Evolutionary conservation across 1,284 basidiomycete species (phyloP), one percentile per base, ranked within the genome.

Genomic region (Leccinum angustisporum): DNA sequence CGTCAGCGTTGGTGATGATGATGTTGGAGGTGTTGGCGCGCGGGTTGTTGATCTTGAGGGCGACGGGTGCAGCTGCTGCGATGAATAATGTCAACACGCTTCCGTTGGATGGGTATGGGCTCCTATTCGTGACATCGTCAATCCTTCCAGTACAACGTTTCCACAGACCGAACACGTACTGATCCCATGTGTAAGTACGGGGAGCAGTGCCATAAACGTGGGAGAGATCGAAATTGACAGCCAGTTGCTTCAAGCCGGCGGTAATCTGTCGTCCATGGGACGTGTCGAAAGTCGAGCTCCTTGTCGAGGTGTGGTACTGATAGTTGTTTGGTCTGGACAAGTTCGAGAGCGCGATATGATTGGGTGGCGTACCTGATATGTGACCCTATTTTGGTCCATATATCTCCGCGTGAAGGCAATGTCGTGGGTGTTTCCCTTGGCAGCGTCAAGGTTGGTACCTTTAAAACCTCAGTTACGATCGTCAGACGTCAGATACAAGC

Each of bases 1-100:
- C 86, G 13, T 89, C 92, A 1, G 88, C 85, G 74, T 93, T 90
- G 57, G 81, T 80, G 62, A 94, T 83, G 72, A 92, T 85, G 62
- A 92, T 75, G 65, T 83, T 86, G n/a, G 87, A 84, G 58, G 83
- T 81, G 11, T 70, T 72, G 3, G 83, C 79, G 43, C 87, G 82
- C 8, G 83, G 78, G 68, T 88, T 88, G 76, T 88, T 87, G 66
- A 84, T 71, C 2, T 81, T 72, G 43, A 89, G 79, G 16, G 81
- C 83, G 53, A 78, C 75, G 2, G 87, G 86, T 25, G 82, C 74
- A 43, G 83, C 87, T 61, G 88, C 74, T 54, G 85, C 76, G 50
- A 83, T 80, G 71, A 87, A 85, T 50, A 90, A 79, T 0, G 85
- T 83, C 57, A 92, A 72, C 0, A 88, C 70, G 0, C 86, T 92